Evolutionary conservation across 495 filamentous ascomycete species (phyloP).

Genomic region (Oleoguttula mirabilis): DNA sequence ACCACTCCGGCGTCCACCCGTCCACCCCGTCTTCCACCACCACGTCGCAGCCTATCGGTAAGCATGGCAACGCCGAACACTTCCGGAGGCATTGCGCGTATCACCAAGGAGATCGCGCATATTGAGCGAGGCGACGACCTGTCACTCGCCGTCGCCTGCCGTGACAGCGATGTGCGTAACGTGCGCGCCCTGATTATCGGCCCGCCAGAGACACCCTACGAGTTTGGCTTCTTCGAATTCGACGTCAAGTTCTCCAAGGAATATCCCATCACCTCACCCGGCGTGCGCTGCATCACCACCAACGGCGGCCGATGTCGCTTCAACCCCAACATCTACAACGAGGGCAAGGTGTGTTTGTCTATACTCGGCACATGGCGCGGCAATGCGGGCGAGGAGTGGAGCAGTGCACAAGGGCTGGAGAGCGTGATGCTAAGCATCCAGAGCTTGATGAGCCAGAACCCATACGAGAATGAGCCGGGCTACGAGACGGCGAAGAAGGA

Average conservation of each 20-base stretch:
- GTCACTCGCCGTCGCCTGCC: slow-evolving; percentile 73
- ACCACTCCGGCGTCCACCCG: too few relatives aligned
- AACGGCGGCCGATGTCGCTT: slow-evolving; percentile 79
- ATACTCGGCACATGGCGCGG: slow-evolving; percentile 77
- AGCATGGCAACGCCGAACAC: slow-evolving; percentile 56
- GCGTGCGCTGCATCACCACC: slow-evolving; percentile 66
- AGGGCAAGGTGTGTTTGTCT: slow-evolving; percentile 87
- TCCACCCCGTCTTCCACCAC: slow-evolving; percentile 77
- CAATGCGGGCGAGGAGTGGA: slow-evolving; percentile 84
- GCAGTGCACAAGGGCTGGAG: slow-evolving; percentile 86
- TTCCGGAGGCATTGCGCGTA: slow-evolving; percentile 11
- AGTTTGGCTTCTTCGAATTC: slow-evolving; percentile 91
- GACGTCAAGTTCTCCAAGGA: slow-evolving; percentile 39
- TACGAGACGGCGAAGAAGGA: slow-evolving; percentile 59
- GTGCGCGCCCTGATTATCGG: slow-evolving; percentile 84
- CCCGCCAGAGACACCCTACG: slow-evolving; percentile 89
- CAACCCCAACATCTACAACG: slow-evolving; percentile 92
- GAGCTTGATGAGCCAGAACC: slow-evolving; percentile 85
- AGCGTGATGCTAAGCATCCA: slow-evolving; percentile 93
- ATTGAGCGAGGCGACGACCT: slow-evolving; percentile 70
- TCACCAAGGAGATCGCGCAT: slow-evolving; percentile 62
- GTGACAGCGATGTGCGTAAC: slow-evolving; percentile 77
- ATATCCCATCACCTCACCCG: slow-evolving; percentile 74
- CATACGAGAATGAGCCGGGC: slow-evolving; percentile 93
- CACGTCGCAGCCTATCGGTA: too few relatives aligned